Evolutionary conservation across 108 stramenopile species (phyloP), one percentile per base, ranked within the genome.

Genomic region (Stephanodiscus minutulus): DNA sequence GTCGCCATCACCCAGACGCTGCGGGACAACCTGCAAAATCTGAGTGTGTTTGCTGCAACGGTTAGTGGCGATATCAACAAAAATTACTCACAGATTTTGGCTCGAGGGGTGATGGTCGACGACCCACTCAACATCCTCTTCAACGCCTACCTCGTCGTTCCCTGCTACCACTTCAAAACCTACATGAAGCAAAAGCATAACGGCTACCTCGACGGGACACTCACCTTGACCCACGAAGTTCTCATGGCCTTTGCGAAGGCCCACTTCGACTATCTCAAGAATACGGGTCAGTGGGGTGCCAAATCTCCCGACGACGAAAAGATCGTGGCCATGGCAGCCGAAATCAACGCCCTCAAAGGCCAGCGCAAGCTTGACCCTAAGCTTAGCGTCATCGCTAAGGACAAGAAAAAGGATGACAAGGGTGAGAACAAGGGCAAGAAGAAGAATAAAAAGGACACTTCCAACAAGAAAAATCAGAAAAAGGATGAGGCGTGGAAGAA

Each of bases 401-500:
- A 56, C 29, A 5, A 39, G 39, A 39, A 39, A 8, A 39, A 28
- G 1, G 3, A 55, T 3, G 11, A 55, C 54, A 55, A 55, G 54
- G 3, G 3, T 3, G 28, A 29, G 28, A 7, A 11, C 4, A 4
- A 17, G 24, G 2, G 29, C 55, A 56, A 56, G 55, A 12, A 8
- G 15, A 56, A 56, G 55, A 56, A 56, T 10, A 56, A 56, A 29
- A 56, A 56, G 12, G 10, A 25, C 9, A 28, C 84, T 13, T 1
- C 18, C 3, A 29, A 68, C 24, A 62, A 28, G 10, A 1, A 18
- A 0, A 9, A 63, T 0, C 61, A 71, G 25, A 61, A 48, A 1
- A 4, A 39, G 3, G 62, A 71, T 29, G 61, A 71, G 17, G 70
- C 59, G 6, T 71, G 70, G 70, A 61, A 71, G 60, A 71, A 61